Base-by-base conservation (phyloP, 768 basidiomycete genomes). In the Pulveroboletus sp. region DNA sequence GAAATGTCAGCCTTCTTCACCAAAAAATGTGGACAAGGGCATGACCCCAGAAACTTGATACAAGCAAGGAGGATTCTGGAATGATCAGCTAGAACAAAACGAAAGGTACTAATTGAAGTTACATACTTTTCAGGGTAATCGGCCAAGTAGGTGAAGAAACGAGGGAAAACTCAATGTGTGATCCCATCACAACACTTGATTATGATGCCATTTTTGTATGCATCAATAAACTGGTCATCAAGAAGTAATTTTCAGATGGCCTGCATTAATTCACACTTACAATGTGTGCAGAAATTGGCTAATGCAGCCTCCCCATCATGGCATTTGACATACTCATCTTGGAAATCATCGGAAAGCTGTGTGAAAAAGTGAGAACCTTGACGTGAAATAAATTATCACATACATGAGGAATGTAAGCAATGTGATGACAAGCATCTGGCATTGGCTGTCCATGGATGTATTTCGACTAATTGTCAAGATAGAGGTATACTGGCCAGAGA, bases 181-280 rank as follows among this genome's bases (percentile, higher is more conserved):
- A 43, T 9, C 0, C 13, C 1, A 20, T 43, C 27, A 20, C 7
- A 2, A 14, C 13, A 43, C 7, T 29, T 29, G 27, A 43, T 24
- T 3, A 58, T 39, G 1, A 60, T 24, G 2, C 62, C 63, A 38
- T 32, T 14, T 10, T 32, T 10, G 37, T 61, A 64, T 3, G 55
- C 60, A 0, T 54, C 5, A 27, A 53, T 12, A 31, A 64, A 63
- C 22, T 58, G 41, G 2, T 58, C 54, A 23, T 61, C 47, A 0
- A 64, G 50, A 1, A 65, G 23, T 13, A 58, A 43, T 1, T 7
- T 14, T n/a, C n/a, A n/a, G n/a, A n/a, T n/a, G n/a, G n/a, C n/a
- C n/a, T n/a, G n/a, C n/a, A n/a, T n/a, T n/a, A 63, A 19, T 17
- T 64, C 63, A 0, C 50, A 50, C 23, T 56, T 56, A 14, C 52